phyloP scores from a whole-genome alignment of 2,329 filamentous ascomycete species.

The Cryphonectria carpinicola region DNA sequence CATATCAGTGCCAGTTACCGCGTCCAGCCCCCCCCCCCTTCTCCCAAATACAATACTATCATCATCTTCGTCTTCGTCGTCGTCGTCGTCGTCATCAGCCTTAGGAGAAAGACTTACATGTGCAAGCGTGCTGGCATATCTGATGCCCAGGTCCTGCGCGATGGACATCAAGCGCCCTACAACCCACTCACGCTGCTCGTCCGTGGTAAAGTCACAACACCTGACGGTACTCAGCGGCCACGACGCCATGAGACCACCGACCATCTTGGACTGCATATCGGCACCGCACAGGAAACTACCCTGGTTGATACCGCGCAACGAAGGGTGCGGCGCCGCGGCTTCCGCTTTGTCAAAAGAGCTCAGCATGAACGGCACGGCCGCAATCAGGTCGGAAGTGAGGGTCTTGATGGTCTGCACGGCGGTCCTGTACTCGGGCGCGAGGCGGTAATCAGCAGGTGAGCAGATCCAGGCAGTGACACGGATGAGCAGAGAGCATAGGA shows the following conservation, averaged over 20 bases:
- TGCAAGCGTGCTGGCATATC: constrained; percentile 60
- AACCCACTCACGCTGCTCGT: constrained; percentile 60
- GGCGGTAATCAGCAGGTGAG: constrained; percentile 63
- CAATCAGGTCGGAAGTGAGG: constrained; percentile 61
- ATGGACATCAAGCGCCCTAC: constrained; percentile 58
- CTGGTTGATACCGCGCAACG: constrained; percentile 48
- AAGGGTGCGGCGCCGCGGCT: no score
- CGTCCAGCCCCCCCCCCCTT: not conserved
- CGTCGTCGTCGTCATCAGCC: not conserved
- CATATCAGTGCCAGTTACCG: not conserved
- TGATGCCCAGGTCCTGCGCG: constrained; percentile 58
- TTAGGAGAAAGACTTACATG: constrained; percentile 43
- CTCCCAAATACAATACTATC: not conserved
- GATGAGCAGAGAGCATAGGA: constrained; percentile 58
- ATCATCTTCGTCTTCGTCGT: no score
- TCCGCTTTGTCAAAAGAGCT: constrained; percentile 37
- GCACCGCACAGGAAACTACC: constrained; percentile 54
- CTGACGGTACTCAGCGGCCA: constrained; percentile 61
- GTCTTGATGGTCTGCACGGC: constrained; percentile 55
- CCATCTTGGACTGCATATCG: constrained; percentile 54
- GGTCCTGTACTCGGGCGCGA: constrained; percentile 63
- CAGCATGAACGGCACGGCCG: constrained; percentile 62
- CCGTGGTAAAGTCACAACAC: constrained; percentile 63
- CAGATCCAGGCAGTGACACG: constrained; percentile 65
- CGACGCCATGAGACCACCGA: constrained; percentile 62